These are phyloP conservation scores for Leishmania arabica DNA, from an alignment of 208 protist species.

Conservation along the genomic window DNA sequence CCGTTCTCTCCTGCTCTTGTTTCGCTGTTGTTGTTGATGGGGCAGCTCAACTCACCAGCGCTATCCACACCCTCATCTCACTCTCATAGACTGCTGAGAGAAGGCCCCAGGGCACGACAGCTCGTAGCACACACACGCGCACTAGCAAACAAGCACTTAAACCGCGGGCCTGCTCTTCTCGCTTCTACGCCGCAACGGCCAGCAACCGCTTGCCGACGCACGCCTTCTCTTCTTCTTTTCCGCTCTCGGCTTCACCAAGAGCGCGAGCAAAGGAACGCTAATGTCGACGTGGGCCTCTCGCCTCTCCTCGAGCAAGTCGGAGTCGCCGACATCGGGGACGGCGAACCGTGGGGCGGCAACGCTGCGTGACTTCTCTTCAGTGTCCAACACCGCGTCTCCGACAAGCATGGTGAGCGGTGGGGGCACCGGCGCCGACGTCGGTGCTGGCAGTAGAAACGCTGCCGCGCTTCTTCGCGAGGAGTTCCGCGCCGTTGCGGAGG, in stretches of 20 bases:
- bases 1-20: neutral
- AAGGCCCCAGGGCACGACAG: neutral
- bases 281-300: conserved; percentile 49
- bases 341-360: neutral
- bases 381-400: neutral
- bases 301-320: conserved; percentile 26
- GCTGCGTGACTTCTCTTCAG: neutral
- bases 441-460: neutral
- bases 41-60: neutral
- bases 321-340: neutral
- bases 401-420: neutral
- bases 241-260: neutral
- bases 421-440: neutral
- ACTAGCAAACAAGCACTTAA: neutral
- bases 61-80: neutral
- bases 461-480: conserved; percentile 15
- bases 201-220: neutral
- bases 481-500: conserved; percentile 35
- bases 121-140: neutral
- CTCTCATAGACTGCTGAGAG: neutral
- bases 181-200: neutral
- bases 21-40: neutral
- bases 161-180: neutral
- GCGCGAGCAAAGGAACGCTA: neutral
- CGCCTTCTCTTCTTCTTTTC: neutral